Conservation (phyloP, 345 rosid genomes). For the Kernera saxatilis region DNA sequence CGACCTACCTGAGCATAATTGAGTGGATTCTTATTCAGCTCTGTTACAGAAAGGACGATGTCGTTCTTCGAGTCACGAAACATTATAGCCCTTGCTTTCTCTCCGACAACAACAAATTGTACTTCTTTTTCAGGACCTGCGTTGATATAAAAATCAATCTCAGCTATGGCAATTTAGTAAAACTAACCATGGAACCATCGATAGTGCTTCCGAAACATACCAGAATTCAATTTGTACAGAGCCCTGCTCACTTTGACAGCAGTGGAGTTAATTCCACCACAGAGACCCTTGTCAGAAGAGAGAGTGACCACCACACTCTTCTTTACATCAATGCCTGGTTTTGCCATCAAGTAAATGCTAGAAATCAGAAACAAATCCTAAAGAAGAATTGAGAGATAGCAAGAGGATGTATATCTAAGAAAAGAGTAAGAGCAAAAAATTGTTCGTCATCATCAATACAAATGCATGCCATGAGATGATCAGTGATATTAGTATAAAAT, state of each 20-base stretch:
- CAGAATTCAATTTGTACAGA: slow-evolving; percentile 57
- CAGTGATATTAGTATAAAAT: background rate
- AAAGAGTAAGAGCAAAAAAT: background rate
- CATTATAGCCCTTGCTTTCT: slow-evolving; percentile 83
- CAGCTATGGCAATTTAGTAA: background rate
- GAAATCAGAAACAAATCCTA: slow-evolving; percentile 6
- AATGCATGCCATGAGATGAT: background rate
- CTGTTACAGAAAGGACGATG: slow-evolving; percentile 55
- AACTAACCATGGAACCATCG: background rate
- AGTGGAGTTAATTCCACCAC: slow-evolving; percentile 98
- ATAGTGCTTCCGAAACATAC: slow-evolving; percentile 34
- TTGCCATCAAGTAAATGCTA: background rate
- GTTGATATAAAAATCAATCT: background rate
- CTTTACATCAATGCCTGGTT: slow-evolving; percentile 81
- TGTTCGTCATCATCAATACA: slow-evolving; percentile 8
- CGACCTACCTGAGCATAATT: slow-evolving; percentile 76
- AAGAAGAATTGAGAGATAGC: background rate
- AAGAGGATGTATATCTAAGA: background rate
- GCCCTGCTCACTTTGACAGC: slow-evolving; percentile 80
- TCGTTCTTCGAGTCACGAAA: slow-evolving; percentile 80
- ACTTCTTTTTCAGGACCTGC: slow-evolving; percentile 86
- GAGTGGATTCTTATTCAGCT: slow-evolving; percentile 85
- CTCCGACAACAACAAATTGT: slow-evolving; percentile 81
- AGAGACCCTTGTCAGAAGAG: slow-evolving; percentile 96
- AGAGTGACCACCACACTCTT: slow-evolving; percentile 87